phyloP scores from a whole-genome alignment of 202 grass and related monocot genomes.

The Musa balbisiana region DNA sequence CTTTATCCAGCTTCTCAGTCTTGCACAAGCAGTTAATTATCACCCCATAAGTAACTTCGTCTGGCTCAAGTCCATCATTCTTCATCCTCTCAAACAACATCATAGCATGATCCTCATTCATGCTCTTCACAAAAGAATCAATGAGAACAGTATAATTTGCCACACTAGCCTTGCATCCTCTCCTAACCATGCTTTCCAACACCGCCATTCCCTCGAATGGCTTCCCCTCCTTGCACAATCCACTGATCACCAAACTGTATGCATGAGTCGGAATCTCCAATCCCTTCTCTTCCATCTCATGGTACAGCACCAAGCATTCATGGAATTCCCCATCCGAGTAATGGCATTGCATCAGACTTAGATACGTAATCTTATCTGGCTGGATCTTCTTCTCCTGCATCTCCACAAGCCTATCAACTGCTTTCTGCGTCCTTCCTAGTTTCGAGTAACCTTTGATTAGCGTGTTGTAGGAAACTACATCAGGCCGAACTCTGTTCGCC shows the following conservation, averaged over 20 bases:
- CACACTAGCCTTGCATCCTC: conserved; percentile 45
- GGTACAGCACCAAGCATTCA: conserved; percentile 48
- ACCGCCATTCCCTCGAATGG: conserved; percentile 63
- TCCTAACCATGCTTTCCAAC: conserved; percentile 63
- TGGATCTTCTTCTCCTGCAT: conserved; percentile 37
- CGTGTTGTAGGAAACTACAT: conserved; percentile 73
- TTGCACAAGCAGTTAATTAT: conserved; percentile 72
- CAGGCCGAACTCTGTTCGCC: conserved; percentile 30
- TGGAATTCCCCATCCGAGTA: conserved; percentile 49
- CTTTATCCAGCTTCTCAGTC: conserved; percentile 54
- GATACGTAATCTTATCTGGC: conserved; percentile 70
- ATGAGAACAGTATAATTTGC: conserved; percentile 60
- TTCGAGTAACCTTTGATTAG: conserved; percentile 81
- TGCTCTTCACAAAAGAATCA: conserved; percentile 49
- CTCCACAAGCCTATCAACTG: conserved; percentile 29
- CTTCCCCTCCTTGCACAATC: conserved; percentile 53
- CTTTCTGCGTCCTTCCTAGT: conserved; percentile 38
- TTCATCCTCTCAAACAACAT: conserved; percentile 72
- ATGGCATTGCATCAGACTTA: conserved; percentile 67
- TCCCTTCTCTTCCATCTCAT: conserved; percentile 70
- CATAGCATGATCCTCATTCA: conserved; percentile 54
- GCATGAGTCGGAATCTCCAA: conserved; percentile 73
- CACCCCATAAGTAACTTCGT: conserved; percentile 57
- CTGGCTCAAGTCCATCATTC: conserved; percentile 42
- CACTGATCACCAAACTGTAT: conserved; percentile 51